Conservation (phyloP, 75 land plant species). For the Isoetes taiwanensis region DNA sequence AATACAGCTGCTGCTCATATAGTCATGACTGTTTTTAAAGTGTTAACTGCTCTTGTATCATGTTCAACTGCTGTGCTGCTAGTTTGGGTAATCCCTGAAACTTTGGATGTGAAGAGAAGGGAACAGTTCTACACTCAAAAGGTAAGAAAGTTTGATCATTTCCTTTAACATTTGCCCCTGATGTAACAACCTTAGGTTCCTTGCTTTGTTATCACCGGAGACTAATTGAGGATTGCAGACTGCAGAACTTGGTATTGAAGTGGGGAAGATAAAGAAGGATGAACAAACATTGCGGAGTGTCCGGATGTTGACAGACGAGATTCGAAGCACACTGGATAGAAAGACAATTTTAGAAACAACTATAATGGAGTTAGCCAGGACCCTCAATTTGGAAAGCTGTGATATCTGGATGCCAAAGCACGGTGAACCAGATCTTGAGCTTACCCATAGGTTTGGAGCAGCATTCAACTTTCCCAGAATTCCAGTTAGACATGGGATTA, state of each 20-base stretch:
- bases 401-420: constrained; percentile 23
- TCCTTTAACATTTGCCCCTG: not conserved
- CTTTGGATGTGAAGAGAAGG: constrained; percentile 13
- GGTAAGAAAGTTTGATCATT: not conserved
- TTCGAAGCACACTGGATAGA: constrained; percentile 22
- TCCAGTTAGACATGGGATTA: too few species aligned
- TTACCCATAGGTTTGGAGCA: constrained; percentile 16
- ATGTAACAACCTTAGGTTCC: not conserved
- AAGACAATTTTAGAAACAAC: constrained; percentile 19
- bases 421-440: constrained; percentile 10
- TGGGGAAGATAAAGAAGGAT: constrained; percentile 17
- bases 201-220: not conserved
- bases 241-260: constrained; percentile 21
- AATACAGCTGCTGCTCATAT: constrained; percentile 1
- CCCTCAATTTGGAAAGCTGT: constrained; percentile 20
- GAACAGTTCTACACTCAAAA: constrained; percentile 10
- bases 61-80: constrained; percentile 20
- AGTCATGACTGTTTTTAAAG: constrained; percentile 22
- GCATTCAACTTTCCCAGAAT: too few species aligned
- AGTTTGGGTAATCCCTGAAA: constrained; percentile 22
- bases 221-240: constrained; percentile 12
- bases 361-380: constrained; percentile 16
- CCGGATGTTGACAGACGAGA: constrained; percentile 23
- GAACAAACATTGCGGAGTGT: constrained; percentile 11
- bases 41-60: constrained; percentile 16